Evolutionary conservation across 2,329 filamentous ascomycete species (phyloP).

Genomic region (Tolypocladium inflatum): DNA sequence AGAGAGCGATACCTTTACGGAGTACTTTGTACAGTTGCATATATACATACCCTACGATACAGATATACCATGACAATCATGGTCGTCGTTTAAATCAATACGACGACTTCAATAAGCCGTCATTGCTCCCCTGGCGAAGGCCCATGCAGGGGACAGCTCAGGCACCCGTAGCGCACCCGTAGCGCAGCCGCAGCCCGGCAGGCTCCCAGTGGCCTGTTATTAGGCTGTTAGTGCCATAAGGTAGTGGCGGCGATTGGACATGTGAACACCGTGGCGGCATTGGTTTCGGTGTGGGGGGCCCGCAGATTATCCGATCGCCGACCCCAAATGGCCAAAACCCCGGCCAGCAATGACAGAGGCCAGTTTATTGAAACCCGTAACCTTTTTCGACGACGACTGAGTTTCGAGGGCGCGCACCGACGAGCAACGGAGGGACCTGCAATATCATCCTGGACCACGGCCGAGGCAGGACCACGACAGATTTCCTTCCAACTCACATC

Average conservation of each 20-base stretch:
- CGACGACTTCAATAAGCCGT: neutral
- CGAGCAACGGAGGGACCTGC: neutral
- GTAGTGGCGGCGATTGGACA: neutral
- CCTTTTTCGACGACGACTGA: neutral
- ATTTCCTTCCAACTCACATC: neutral
- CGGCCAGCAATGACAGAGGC: neutral
- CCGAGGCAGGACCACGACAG: neutral
- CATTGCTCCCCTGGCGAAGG: neutral
- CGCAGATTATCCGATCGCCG: slow-evolving; percentile 25
- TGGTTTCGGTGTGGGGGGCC: slow-evolving; percentile 5
- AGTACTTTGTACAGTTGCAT: neutral
- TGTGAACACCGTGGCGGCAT: slow-evolving; percentile 26
- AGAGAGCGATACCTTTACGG: neutral
- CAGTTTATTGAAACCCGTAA: neutral
- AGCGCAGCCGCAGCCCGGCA: neutral
- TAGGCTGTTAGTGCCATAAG: neutral
- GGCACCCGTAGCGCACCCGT: neutral
- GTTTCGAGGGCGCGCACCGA: neutral
- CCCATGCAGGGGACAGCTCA: neutral
- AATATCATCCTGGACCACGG: neutral
- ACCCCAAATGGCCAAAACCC: slow-evolving; percentile 1
- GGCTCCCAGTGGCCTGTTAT: neutral
- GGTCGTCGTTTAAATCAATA: neutral
- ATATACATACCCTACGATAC: neutral
- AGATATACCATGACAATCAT: neutral